Base-by-base conservation (phyloP, 306 rosid genomes). In the Acacia acuminata region DNA sequence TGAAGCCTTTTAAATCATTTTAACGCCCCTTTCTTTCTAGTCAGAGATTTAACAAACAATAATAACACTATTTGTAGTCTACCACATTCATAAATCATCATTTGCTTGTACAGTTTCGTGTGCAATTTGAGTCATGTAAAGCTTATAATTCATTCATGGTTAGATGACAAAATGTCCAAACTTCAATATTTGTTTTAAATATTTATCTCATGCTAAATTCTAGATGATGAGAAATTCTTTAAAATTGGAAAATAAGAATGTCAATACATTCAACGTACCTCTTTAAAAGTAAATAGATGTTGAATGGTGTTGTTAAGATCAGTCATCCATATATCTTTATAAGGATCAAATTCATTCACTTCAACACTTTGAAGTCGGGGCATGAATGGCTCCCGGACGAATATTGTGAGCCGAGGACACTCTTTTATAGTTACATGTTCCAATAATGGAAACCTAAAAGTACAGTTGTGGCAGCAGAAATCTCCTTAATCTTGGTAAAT, bases 271-370 rank as follows among this genome's bases (percentile, higher is more conserved):
- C 0, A 11, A 34, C 19, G 5, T 5, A 75, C 78, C 67, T 51
- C 9, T 27, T 15, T 1, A 17, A 0, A 0, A 19, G 2, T 2
- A 34, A 34, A 11, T 16, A 20, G 11, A 12, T 19, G 22, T 40
- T 42, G 42, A 4, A 77, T 40, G 2, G 60, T 77, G n/a, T 24
- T 63, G 56, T 40, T 76, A 25, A 76, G 71, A 68, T 60, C 16
- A 5, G 0, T 16, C 10, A 14, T 36, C 80, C 71, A 61, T 16
- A 60, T 24, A 11, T 60, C 7, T 60, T 60, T 1, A 4, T 3
- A 1, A 1, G 0, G 6, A n/a, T 36, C 40, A 36, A 0, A 56
- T 56, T 0, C 0, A 8, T 1, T 0, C 32, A 8, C 65, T 9
- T 0, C 14, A 5, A 76, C 4, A 6, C 40, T 12, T 4, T n/a